phyloP scores from a whole-genome alignment of 2,329 filamentous ascomycete genomes.

The Tolypocladium cylindrosporum region DNA sequence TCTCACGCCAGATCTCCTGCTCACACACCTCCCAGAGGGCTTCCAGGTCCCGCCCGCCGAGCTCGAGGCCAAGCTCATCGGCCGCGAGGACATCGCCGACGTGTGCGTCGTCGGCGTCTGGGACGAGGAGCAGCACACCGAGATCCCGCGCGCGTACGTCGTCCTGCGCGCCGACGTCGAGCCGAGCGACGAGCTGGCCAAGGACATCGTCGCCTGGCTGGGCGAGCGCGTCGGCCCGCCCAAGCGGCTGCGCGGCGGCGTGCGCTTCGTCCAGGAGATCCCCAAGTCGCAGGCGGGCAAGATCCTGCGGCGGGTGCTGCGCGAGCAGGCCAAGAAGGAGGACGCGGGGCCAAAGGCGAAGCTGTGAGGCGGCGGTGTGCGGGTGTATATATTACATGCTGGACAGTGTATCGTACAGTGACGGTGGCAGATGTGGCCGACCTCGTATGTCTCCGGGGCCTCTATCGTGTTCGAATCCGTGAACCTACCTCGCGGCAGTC shows the following conservation, averaged over 20 bases:
- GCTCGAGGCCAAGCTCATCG: slow-evolving; percentile 40
- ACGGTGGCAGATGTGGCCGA: neutral
- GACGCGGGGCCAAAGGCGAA: slow-evolving; percentile 23
- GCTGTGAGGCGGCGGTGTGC: slow-evolving; percentile 16
- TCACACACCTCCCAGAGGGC: slow-evolving; percentile 39
- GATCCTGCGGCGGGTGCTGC: slow-evolving; percentile 38
- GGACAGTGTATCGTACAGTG: neutral
- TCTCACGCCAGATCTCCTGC: slow-evolving; percentile 7
- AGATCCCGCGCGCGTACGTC: slow-evolving; percentile 48
- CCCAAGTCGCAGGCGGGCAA: slow-evolving; percentile 57
- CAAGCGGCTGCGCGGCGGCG: slow-evolving; percentile 62
- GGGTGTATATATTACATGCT: neutral
- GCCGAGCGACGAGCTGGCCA: slow-evolving; percentile 19
- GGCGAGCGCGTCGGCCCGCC: slow-evolving; percentile 51
- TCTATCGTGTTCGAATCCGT: neutral
- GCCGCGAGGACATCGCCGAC: slow-evolving; percentile 38
- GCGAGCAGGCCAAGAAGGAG: slow-evolving; percentile 28
- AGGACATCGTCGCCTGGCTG: slow-evolving; percentile 26
- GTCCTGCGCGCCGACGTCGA: slow-evolving; percentile 25
- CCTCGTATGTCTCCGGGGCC: neutral
- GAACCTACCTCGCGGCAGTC: neutral
- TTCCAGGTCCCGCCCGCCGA: slow-evolving; percentile 63
- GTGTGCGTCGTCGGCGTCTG: slow-evolving; percentile 55
- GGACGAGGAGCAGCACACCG: slow-evolving; percentile 50
- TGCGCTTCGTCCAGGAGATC: slow-evolving; percentile 56